Evolutionary conservation across 148 eudicot species (phyloP).

Genomic region (Cornus kousa): DNA sequence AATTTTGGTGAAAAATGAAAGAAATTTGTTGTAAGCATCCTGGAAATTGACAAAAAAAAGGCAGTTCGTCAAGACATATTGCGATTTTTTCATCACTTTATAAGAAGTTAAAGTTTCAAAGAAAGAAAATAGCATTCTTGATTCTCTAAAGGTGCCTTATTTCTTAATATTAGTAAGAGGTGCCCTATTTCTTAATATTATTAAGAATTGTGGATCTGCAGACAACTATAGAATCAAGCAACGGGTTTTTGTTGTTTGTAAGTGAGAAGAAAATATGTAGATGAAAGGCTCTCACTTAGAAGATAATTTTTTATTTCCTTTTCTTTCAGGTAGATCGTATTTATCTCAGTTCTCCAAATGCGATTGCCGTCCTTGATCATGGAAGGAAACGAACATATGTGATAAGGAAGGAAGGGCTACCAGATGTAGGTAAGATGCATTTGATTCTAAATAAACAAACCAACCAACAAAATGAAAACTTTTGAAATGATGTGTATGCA

Average conservation of each 20-base stretch:
- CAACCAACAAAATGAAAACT: not conserved
- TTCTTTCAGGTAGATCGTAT: slow-evolving; percentile 71
- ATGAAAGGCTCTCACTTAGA: not conserved
- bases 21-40: too few relatives aligned
- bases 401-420: slow-evolving; percentile 74
- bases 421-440: slow-evolving; percentile 68
- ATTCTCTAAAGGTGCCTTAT: not conserved
- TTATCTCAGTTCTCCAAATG: slow-evolving; percentile 59
- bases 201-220: not conserved
- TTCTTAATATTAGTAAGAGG: not conserved
- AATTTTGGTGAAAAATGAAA: not conserved
- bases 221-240: not conserved
- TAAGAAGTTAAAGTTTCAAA: not conserved
- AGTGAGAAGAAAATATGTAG: not conserved
- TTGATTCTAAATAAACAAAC: not conserved
- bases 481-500: not conserved
- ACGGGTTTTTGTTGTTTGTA: not conserved
- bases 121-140: not conserved
- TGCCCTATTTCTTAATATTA: not conserved
- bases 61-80: not conserved
- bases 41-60: not conserved
- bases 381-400: slow-evolving; percentile 76
- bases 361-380: slow-evolving; percentile 80
- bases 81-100: not conserved
- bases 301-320: not conserved